Percentiles rank a stretch among this genome's conserved stretches.
phyloP scores from a whole-genome alignment of 495 filamentous ascomycete genomes.

The Aspergillus sclerotioniger region DNA sequence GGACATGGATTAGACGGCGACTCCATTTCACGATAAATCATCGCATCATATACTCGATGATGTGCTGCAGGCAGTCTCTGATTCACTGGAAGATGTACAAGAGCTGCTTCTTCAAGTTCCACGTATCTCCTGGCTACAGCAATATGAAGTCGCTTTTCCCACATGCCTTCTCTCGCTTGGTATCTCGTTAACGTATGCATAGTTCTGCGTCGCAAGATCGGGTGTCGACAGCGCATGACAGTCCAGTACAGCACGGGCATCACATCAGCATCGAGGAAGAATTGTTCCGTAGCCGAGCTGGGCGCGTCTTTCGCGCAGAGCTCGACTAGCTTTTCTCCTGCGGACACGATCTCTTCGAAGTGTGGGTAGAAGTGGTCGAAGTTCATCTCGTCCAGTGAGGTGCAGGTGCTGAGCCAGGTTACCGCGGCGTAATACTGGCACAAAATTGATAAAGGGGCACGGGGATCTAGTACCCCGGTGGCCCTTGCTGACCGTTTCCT shows the following conservation, averaged over 20 bases:
- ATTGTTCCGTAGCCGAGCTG: not conserved
- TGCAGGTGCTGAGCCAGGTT: constrained; percentile 16
- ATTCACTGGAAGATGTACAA: constrained; percentile 11
- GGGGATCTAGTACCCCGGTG: constrained; percentile 13
- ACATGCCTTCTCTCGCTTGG: constrained; percentile 19
- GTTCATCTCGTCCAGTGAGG: constrained; percentile 9
- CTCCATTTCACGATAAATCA: not conserved
- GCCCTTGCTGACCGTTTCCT: not conserved
- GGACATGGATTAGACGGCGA: not conserved
- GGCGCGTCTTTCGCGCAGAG: not conserved
- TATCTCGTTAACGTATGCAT: constrained; percentile 8
- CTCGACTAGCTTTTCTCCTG: constrained; percentile 13
- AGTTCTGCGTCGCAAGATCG: constrained; percentile 21
- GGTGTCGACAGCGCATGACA: constrained; percentile 19
- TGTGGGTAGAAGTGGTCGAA: constrained; percentile 14
- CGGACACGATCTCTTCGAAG: constrained; percentile 16
- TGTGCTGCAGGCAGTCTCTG: constrained; percentile 12
- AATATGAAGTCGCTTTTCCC: constrained; percentile 5
- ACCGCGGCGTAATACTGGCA: constrained; percentile 11
- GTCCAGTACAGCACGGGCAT: constrained; percentile 20
- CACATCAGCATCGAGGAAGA: constrained; percentile 22
- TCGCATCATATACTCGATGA: constrained; percentile 5
- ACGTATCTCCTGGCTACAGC: constrained; percentile 13
- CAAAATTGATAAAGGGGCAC: constrained; percentile 13
- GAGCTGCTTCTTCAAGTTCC: constrained; percentile 18